Evolutionary conservation across 129 eudicot genomes (phyloP).

Genomic region (Centrapalus pauciflorus): DNA sequence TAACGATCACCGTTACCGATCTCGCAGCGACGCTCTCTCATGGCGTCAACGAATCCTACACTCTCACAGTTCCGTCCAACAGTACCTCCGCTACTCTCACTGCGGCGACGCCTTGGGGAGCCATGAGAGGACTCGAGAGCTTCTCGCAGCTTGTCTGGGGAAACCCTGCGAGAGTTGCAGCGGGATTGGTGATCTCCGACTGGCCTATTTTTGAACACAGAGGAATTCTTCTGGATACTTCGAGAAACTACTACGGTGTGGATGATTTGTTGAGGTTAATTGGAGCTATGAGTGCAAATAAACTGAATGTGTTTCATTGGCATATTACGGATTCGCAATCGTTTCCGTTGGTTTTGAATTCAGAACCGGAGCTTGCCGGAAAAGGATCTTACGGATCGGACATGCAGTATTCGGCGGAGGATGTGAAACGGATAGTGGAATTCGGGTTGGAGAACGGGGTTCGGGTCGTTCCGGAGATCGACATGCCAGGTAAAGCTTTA

Average conservation of each 20-base stretch:
- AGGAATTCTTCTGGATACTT: conserved; percentile 73
- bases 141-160: conserved; percentile 81
- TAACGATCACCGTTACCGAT: conserved; percentile 45
- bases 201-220: conserved; percentile 49
- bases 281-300: conserved; percentile 66
- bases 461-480: conserved; percentile 83
- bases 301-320: conserved; percentile 93
- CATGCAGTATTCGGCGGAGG: conserved; percentile 58
- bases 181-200: conserved; percentile 52
- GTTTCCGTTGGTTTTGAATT: conserved; percentile 60
- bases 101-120: conserved; percentile 82
- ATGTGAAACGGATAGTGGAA: conserved; percentile 56
- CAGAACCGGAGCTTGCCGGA: conserved; percentile 65
- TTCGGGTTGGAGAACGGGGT: conserved; percentile 83
- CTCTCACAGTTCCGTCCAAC: conserved; percentile 43
- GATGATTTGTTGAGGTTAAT: conserved; percentile 66
- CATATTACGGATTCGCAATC: conserved; percentile 96
- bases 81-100: conserved; percentile 28
- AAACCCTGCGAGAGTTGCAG: conserved; percentile 37
- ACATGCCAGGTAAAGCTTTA: conserved; percentile 67
- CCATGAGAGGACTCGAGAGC: conserved; percentile 87
- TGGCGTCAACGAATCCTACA: conserved; percentile 80
- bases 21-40: conserved; percentile 39
- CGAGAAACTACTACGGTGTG: conserved; percentile 57
- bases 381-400: conserved; percentile 63